These are phyloP conservation scores for Emericellopsis cladophorae DNA, from an alignment of 2,329 filamentous ascomycete species.

Conservation along the genomic window DNA sequence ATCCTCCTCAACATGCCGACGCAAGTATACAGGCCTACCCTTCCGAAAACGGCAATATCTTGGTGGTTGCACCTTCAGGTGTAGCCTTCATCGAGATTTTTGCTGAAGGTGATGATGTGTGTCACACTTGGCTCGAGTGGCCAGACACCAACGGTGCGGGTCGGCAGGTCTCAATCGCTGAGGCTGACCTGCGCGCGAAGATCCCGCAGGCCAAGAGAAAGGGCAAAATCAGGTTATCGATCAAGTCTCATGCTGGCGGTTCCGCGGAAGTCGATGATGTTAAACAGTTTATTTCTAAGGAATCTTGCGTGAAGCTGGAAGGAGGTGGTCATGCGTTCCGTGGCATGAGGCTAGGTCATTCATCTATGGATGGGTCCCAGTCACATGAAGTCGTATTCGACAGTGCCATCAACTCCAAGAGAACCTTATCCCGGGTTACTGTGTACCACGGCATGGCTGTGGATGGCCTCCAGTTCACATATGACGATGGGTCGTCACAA, in stretches of 20 bases:
- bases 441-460: constrained; percentile 67
- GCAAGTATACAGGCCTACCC: constrained; percentile 77
- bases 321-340: constrained; percentile 28
- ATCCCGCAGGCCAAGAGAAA: constrained; percentile 64
- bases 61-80: constrained; percentile 69
- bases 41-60: constrained; percentile 57
- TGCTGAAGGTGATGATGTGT: constrained; percentile 66
- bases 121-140: constrained; percentile 73
- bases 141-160: not conserved
- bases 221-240: constrained; percentile 54
- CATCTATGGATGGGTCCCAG: constrained; percentile 56
- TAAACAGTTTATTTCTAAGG: constrained; percentile 55
- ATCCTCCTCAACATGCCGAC: constrained; percentile 53
- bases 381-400: constrained; percentile 64
- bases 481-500: constrained; percentile 75
- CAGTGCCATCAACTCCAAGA: constrained; percentile 52
- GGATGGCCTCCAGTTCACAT: constrained; percentile 84
- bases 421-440: constrained; percentile 61
- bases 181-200: constrained; percentile 58
- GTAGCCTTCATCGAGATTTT: constrained; percentile 79
- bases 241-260: constrained; percentile 67
- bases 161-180: constrained; percentile 61
- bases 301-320: constrained; percentile 60
- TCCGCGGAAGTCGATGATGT: constrained; percentile 70
- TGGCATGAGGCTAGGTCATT: constrained; percentile 61